A percentile compares a stretch with the other conserved stretches of the same genome.
phyloP scores from a whole-genome alignment of 306 rosid genomes.

The Mimosa pudica region DNA sequence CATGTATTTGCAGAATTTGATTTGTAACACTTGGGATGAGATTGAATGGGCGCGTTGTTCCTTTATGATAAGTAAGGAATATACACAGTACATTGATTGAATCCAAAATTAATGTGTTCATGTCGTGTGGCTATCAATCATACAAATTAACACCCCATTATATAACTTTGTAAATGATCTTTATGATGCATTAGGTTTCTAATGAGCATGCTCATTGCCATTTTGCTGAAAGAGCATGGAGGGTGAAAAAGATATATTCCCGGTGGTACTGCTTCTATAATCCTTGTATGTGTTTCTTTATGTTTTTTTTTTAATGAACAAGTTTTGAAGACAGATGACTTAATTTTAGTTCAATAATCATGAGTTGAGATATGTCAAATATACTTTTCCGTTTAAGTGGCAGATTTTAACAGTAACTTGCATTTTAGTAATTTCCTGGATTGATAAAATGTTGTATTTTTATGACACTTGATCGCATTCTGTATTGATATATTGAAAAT shows the following conservation, averaged over 20 bases:
- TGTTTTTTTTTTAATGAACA: constrained; percentile 9
- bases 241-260: constrained; percentile 14
- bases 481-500: neutral
- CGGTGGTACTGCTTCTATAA: neutral
- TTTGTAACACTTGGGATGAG: neutral
- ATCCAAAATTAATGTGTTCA: neutral
- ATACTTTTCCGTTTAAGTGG: neutral
- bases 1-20: constrained; percentile 1
- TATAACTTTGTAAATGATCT: constrained; percentile 21
- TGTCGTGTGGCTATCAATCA: neutral
- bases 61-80: neutral
- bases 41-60: neutral
- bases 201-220: constrained; percentile 18
- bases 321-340: constrained; percentile 15
- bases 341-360: neutral
- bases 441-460: neutral
- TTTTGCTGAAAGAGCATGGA: constrained; percentile 17
- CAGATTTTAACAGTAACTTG: neutral
- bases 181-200: constrained; percentile 6
- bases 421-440: neutral
- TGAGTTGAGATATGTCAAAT: neutral
- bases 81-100: constrained; percentile 5
- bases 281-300: neutral
- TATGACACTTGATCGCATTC: too few species aligned
- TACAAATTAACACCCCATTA: neutral